Evolutionary conservation across 345 rosid genomes (phyloP).

Genomic region (Triadica sebifera): DNA sequence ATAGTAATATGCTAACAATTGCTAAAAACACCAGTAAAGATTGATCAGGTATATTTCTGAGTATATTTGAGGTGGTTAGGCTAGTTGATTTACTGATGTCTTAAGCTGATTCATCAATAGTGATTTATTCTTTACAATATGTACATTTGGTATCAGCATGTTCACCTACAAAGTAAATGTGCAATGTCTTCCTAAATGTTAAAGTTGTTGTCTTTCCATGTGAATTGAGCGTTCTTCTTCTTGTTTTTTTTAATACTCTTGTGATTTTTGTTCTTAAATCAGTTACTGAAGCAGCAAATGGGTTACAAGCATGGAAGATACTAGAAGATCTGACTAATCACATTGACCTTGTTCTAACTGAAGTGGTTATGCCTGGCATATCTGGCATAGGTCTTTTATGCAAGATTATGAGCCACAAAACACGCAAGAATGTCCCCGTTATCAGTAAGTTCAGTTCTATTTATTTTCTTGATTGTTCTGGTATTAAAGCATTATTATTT

Average conservation of each 20-base stretch:
- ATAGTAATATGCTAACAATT: neutral
- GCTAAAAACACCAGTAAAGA: neutral
- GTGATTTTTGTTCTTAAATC: constrained; percentile 7
- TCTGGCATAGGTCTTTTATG: constrained; percentile 55
- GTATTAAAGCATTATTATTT: neutral
- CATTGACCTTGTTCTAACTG: constrained; percentile 56
- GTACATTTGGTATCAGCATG: neutral
- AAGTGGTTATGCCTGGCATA: constrained; percentile 51
- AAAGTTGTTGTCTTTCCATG: neutral
- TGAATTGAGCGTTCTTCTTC: constrained; percentile 29
- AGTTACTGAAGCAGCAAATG: constrained; percentile 55
- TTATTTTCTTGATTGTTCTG: neutral
- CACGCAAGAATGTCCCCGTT: constrained; percentile 51
- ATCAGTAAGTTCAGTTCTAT: constrained; percentile 21
- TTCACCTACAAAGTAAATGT: neutral
- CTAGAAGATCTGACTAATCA: constrained; percentile 49
- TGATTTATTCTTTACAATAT: neutral
- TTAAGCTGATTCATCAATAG: neutral
- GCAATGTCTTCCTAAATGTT: neutral
- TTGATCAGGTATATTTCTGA: neutral
- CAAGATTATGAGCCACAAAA: constrained; percentile 60
- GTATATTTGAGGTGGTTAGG: neutral
- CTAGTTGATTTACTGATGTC: neutral
- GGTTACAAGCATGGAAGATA: constrained; percentile 62
- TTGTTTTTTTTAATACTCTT: constrained; percentile 31